Evolutionary conservation across 169 alveolate genomes (phyloP), one percentile per base, ranked within the genome.

Genomic region (Plasmodium yoelii): DNA sequence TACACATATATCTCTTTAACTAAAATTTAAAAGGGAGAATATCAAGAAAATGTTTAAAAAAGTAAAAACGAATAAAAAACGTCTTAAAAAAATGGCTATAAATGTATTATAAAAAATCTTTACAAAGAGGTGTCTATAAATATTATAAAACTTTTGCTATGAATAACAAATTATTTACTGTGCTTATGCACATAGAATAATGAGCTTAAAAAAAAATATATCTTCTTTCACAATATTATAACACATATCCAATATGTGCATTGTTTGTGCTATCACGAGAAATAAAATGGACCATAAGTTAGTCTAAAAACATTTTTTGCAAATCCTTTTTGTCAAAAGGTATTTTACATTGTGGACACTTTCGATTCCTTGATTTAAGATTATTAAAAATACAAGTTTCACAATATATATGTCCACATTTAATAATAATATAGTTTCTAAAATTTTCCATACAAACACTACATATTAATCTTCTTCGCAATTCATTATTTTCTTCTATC

Each of bases 361-460:
- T 94, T 68, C 96, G 88, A 60, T 94, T 94, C 60, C 96, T 69
- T 19, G 96, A 80, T 57, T 90, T 91, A 26, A 94, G 18, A 88
- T 57, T 91, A 74, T 71, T 70, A 34, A 53, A 59, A 18, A 94
- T 87, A 86, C 96, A 94, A 34, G 47, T 67, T 24, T 94, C 88
- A 73, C 97, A 95, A 72, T 88, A 95, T 67, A 95, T 91, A 84
- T 95, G 97, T 13, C 97, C 97, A 70, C 97, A 95, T 71, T 94
- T 94, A 26, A 92, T 63, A 34, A 95, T 88, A 42, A 92, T 73
- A 60, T 92, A 93, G 87, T 94, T 95, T 47, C 94, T 88, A 92
- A 95, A 95, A 34, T 93, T 88, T 84, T 95, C 97, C 87, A 88
- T 92, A 63, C 97, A 95, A 4, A 95, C 95, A 39, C 94, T 82